A percentile compares a stretch with the other conserved stretches of the same genome.
phyloP scores from a whole-genome alignment of 192 early-diverging fungal genomes.

The Umbelopsis vinacea region DNA sequence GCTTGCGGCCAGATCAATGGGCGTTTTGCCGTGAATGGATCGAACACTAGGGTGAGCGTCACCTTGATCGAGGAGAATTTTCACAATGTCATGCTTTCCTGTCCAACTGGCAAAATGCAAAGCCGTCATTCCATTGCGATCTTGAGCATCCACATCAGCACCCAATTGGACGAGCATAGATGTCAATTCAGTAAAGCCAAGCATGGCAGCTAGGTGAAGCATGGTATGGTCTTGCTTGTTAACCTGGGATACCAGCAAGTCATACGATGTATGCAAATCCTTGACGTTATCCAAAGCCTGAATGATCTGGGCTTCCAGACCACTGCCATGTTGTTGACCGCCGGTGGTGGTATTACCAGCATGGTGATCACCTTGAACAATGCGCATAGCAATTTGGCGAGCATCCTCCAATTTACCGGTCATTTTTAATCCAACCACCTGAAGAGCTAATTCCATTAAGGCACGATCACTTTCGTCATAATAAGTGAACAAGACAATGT shows the following conservation, averaged over 20 bases:
- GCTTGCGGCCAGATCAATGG: neutral
- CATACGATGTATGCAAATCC: conserved; percentile 35
- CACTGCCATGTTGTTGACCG: conserved; percentile 28
- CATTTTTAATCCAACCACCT: conserved; percentile 85
- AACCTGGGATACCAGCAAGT: conserved; percentile 33
- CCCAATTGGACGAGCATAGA: conserved; percentile 44
- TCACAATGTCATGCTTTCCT: conserved; percentile 51
- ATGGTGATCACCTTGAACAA: conserved; percentile 42
- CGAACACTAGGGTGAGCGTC: conserved; percentile 26
- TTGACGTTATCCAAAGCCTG: conserved; percentile 31
- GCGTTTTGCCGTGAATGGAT: conserved; percentile 1
- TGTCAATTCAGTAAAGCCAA: conserved; percentile 58
- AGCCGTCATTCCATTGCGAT: conserved; percentile 71
- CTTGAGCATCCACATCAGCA: conserved; percentile 52
- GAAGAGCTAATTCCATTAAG: conserved; percentile 89
- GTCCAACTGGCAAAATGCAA: conserved; percentile 71
- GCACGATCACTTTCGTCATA: conserved; percentile 79
- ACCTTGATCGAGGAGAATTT: conserved; percentile 56
- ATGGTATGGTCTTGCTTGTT: conserved; percentile 57
- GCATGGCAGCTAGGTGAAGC: conserved; percentile 65
- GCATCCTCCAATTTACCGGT: conserved; percentile 80
- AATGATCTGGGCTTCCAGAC: conserved; percentile 40
- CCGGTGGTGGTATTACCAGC: conserved; percentile 19
- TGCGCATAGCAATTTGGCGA: conserved; percentile 70
- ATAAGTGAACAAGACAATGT: conserved; percentile 48